A percentile compares a stretch with the other conserved stretches of the same genome.
phyloP scores from a whole-genome alignment of 306 rosid species.

The Acacia crassicarpa region DNA sequence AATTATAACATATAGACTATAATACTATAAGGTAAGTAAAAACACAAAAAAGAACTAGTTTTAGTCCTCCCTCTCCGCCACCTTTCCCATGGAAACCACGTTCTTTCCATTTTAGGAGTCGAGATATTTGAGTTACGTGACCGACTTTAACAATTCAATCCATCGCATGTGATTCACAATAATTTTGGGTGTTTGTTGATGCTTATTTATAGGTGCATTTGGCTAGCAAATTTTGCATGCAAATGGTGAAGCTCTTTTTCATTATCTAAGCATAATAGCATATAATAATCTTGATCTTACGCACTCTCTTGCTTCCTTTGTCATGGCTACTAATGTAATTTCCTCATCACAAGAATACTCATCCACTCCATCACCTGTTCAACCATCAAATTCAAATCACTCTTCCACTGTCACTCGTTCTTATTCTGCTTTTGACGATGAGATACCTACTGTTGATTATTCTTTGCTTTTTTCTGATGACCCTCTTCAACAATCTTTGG shows the following conservation, averaged over 20 bases:
- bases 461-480: slow-evolving; percentile 29
- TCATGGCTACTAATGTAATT: not conserved
- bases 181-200: too few relatives aligned
- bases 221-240: too few relatives aligned
- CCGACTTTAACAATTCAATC: not conserved
- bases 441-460: slow-evolving; percentile 42
- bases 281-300: not conserved
- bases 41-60: too few relatives aligned
- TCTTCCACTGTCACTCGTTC: not conserved
- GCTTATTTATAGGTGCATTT: too few relatives aligned
- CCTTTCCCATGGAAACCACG: not conserved
- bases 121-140: not conserved
- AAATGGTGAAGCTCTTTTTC: too few relatives aligned
- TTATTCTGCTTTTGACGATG: slow-evolving; percentile 31
- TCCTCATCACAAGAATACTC: not conserved
- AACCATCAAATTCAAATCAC: not conserved
- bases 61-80: too few relatives aligned
- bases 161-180: too few relatives aligned
- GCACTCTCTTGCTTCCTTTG: not conserved
- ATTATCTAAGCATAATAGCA: too few relatives aligned
- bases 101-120: not conserved
- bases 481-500: slow-evolving; percentile 10
- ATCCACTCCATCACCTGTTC: not conserved
- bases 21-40: too few relatives aligned
- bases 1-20: too few relatives aligned